phyloP scores from a whole-genome alignment of 345 rosid species.

The Linum tenue region DNA sequence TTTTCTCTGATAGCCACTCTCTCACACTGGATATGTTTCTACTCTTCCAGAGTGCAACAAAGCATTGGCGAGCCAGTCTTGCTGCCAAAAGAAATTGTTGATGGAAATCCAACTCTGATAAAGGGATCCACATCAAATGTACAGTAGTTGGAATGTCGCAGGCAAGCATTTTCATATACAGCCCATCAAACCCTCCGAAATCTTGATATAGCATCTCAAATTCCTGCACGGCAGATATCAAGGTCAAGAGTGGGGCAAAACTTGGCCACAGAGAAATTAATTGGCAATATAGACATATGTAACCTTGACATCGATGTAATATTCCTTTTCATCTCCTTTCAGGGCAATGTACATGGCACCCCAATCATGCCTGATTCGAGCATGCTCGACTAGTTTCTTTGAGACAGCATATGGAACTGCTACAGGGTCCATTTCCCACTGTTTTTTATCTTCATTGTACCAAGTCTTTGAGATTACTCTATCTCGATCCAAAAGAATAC shows the following conservation, averaged over 20 bases:
- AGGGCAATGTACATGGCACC: constrained; percentile 70
- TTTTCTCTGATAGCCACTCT: constrained; percentile 37
- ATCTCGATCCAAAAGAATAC: constrained; percentile 76
- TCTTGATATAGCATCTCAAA: constrained; percentile 74
- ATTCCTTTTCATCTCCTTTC: constrained; percentile 80
- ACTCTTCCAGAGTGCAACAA: constrained; percentile 51
- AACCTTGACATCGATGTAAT: constrained; percentile 70
- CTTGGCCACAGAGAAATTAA: constrained; percentile 9
- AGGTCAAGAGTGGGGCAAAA: constrained; percentile 16
- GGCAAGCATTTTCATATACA: constrained; percentile 87
- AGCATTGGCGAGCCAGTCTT: constrained; percentile 44
- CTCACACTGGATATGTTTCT: constrained; percentile 34
- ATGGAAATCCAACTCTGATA: constrained; percentile 64
- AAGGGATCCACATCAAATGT: constrained; percentile 90
- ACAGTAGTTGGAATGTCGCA: constrained; percentile 68
- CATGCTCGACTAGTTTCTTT: constrained; percentile 62
- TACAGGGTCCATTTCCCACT: constrained; percentile 89
- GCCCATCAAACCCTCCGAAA: constrained; percentile 90
- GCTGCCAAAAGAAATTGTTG: constrained; percentile 61
- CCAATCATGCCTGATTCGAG: constrained; percentile 91
- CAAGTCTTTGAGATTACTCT: constrained; percentile 82
- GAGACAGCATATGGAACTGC: constrained; percentile 87
- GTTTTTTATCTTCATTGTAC: constrained; percentile 61
- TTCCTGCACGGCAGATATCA: constrained; percentile 45
- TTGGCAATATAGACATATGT: constrained; percentile 11